Evolutionary conservation across 1,284 basidiomycete genomes (phyloP).

Genomic region (Coniferiporia sulphurascens): DNA sequence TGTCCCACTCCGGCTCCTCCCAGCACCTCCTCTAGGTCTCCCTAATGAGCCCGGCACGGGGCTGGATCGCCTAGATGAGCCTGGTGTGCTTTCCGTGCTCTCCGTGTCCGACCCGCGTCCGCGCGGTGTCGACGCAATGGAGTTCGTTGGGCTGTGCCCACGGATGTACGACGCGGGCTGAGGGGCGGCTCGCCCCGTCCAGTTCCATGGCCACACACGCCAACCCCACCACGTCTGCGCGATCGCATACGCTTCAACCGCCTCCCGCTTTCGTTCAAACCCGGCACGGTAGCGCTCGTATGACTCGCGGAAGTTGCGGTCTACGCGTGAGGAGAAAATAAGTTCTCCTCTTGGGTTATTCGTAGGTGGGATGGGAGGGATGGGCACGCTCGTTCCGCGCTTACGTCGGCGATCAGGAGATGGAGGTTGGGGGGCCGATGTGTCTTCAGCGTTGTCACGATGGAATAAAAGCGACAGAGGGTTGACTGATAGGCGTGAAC

Average conservation of each 20-base stretch:
- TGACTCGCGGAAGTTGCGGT: conserved; percentile 77
- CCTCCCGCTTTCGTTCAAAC: conserved; percentile 82
- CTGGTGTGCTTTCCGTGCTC: conserved; percentile 34
- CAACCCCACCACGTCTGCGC: conserved; percentile 40
- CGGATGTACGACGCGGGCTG: conserved; percentile 20
- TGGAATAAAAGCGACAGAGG: conserved; percentile 64
- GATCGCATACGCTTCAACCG: conserved; percentile 46
- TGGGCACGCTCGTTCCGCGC: conserved; percentile 38
- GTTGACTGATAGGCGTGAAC: conserved; percentile 56
- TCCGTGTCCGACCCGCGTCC: conserved; percentile 26
- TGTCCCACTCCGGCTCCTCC: conserved; percentile 29
- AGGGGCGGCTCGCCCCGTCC: conserved; percentile 21
- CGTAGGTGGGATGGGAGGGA: conserved; percentile 84
- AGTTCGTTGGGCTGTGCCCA: conserved; percentile 19
- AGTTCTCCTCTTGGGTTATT: conserved; percentile 92
- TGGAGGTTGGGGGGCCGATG: conserved; percentile 25
- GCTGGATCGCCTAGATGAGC: conserved; percentile 38
- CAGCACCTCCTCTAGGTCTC: conserved; percentile 6
- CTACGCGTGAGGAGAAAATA: conserved; percentile 90
- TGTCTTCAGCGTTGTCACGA: conserved; percentile 34
- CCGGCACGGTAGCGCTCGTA: conserved; percentile 90
- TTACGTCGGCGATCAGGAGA: conserved; percentile 33
- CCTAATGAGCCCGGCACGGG: conserved; percentile 31
- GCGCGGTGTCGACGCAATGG: conserved; percentile 2
- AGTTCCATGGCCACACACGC: conserved; percentile 37